phyloP scores from a whole-genome alignment of 768 basidiomycete genomes.

The Termitomyces sp. region DNA sequence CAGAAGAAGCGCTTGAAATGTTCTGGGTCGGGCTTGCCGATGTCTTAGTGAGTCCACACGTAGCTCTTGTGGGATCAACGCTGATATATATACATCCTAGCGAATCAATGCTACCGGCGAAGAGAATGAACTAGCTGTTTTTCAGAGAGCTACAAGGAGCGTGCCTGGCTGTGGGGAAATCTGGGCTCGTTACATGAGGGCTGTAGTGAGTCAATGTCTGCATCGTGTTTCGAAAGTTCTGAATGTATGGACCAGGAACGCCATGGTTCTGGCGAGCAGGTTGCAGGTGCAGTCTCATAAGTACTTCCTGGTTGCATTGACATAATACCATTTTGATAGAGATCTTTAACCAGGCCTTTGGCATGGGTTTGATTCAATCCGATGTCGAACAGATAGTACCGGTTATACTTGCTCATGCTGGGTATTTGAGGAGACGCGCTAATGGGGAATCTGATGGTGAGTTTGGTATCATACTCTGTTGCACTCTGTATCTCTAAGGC shows the following conservation, averaged over 20 bases:
- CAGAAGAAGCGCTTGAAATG: conserved; percentile 50
- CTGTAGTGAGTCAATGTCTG: conserved; percentile 40
- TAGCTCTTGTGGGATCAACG: neutral
- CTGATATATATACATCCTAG: conserved; percentile 25
- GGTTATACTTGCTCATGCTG: conserved; percentile 57
- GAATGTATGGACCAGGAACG: conserved; percentile 34
- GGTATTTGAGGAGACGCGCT: conserved; percentile 53
- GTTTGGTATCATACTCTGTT: neutral
- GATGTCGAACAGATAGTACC: conserved; percentile 65
- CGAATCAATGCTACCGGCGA: conserved; percentile 40
- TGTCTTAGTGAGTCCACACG: conserved; percentile 45
- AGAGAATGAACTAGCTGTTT: conserved; percentile 34
- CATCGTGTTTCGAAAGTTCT: neutral
- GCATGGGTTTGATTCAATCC: conserved; percentile 45
- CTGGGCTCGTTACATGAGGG: conserved; percentile 74
- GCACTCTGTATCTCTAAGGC: neutral
- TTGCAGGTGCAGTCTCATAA: neutral
- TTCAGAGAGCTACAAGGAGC: conserved; percentile 62
- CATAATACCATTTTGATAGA: conserved; percentile 29
- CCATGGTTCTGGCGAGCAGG: conserved; percentile 18
- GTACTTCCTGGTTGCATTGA: neutral
- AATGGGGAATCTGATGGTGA: conserved; percentile 41
- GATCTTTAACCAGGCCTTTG: conserved; percentile 52
- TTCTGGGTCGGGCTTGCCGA: conserved; percentile 79
- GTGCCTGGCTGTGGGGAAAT: conserved; percentile 73